These are phyloP conservation scores for Neostapfia colusana DNA, from an alignment of 176 grass and related monocot genomes.

Conservation along the genomic window DNA sequence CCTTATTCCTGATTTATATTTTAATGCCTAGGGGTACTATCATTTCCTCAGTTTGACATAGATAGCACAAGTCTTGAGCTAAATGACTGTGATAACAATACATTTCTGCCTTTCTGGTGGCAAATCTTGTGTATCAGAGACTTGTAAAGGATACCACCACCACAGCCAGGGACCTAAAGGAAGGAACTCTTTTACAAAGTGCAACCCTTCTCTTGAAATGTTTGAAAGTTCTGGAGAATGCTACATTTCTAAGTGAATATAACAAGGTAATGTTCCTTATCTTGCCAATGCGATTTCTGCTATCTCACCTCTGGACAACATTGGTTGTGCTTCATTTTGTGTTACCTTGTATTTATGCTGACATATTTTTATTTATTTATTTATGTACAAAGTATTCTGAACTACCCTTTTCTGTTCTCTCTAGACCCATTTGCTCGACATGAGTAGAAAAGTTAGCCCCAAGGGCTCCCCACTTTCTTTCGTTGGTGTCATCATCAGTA, in stretches of 20 bases:
- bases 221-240: constrained; percentile 97
- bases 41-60: constrained; percentile 18
- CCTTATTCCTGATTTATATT: constrained; percentile 12
- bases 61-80: constrained; percentile 9
- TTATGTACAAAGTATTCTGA: constrained; percentile 8
- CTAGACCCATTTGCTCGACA: constrained; percentile 72
- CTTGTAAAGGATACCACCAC: constrained; percentile 52
- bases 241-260: constrained; percentile 91
- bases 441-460: constrained; percentile 62
- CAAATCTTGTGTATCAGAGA: constrained; percentile 54
- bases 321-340: not conserved
- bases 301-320: not conserved
- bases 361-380: not conserved
- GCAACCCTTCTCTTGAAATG: constrained; percentile 83
- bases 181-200: constrained; percentile 58
- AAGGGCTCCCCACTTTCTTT: constrained; percentile 58
- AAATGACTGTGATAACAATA: constrained; percentile 28
- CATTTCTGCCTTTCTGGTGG: constrained; percentile 31
- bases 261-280: constrained; percentile 71
- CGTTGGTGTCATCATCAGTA: constrained; percentile 66
- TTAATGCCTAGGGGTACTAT: not conserved
- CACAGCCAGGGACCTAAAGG: constrained; percentile 46
- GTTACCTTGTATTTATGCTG: not conserved
- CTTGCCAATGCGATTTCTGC: not conserved
- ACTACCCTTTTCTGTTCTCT: constrained; percentile 31